phyloP scores from a whole-genome alignment of 768 basidiomycete genomes.

The Leccinum truebloodii region DNA sequence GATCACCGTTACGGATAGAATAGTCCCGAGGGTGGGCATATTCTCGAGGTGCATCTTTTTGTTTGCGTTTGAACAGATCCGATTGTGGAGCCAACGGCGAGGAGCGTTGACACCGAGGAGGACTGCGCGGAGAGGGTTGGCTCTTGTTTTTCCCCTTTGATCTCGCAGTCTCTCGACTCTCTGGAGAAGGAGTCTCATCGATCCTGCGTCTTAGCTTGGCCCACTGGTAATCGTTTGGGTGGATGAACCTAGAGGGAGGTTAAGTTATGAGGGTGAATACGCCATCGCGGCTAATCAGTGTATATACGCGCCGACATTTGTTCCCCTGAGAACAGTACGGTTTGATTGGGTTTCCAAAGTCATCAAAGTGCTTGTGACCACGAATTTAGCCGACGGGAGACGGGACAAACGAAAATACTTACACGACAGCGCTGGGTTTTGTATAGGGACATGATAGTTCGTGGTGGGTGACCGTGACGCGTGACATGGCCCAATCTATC shows the following conservation, averaged over 20 bases:
- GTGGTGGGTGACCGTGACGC: conserved; percentile 22
- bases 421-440: conserved; percentile 53
- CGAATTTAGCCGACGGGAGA: conserved; percentile 17
- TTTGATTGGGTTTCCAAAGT: conserved; percentile 41
- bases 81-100: conserved; percentile 45
- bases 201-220: conserved; percentile 21
- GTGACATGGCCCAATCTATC: conserved; percentile 15
- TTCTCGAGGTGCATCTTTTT: conserved; percentile 25
- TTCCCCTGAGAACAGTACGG: conserved; percentile 49
- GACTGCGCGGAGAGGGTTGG: conserved; percentile 23
- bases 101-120: conserved; percentile 24
- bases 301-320: conserved; percentile 47
- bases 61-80: conserved; percentile 42
- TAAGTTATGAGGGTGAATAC: conserved; percentile 6
- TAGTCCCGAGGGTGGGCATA: conserved; percentile 22
- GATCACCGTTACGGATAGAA: conserved; percentile 21
- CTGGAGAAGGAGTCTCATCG: conserved; percentile 21
- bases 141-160: conserved; percentile 25
- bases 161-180: conserved; percentile 22
- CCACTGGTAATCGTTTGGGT: conserved; percentile 52
- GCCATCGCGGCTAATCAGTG: conserved; percentile 9
- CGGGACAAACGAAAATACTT: conserved; percentile 22
- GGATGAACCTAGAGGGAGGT: conserved; percentile 43
- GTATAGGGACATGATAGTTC: conserved; percentile 35
- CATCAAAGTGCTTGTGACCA: conserved; percentile 47